Percentiles rank a stretch among this genome's conserved stretches.
phyloP scores from a whole-genome alignment of 805 yeast species.

The Monosporozyma servazzii region DNA sequence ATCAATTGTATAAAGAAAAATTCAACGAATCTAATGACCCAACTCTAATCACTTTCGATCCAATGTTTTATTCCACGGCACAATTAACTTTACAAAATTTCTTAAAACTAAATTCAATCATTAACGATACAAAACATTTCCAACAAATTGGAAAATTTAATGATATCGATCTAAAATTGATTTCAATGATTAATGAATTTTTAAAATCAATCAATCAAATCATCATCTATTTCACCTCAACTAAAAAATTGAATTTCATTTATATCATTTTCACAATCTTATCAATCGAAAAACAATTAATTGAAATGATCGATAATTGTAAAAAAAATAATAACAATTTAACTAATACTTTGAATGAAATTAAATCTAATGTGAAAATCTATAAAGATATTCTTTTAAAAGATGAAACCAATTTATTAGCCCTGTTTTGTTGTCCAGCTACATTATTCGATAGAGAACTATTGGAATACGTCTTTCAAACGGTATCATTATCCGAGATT shows the following conservation, averaged over 20 bases:
- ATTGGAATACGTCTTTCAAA: slow-evolving; percentile 10
- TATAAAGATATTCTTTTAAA: slow-evolving; percentile 7
- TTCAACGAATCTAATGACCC: slow-evolving; percentile 1
- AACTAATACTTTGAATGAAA: slow-evolving; percentile 6
- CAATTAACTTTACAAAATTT: slow-evolving; percentile 6
- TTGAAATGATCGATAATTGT: slow-evolving; percentile 2
- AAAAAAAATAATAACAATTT: slow-evolving; percentile 1
- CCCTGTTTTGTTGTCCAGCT: slow-evolving; percentile 14
- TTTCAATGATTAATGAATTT: slow-evolving; percentile 2
- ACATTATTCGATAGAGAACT: slow-evolving; percentile 14
- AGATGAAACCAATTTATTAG: slow-evolving; percentile 11
- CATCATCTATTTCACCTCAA: slow-evolving; percentile 8
- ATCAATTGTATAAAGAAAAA: slow-evolving; percentile 3
- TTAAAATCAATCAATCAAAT: slow-evolving; percentile 9
- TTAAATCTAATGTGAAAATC: slow-evolving; percentile 3
- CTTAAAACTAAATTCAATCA: slow-evolving; percentile 5
- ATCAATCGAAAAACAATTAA: slow-evolving; percentile 10
- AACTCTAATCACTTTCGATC: slow-evolving; percentile 6
- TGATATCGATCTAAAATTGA: slow-evolving; percentile 8
- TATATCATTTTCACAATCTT: slow-evolving; percentile 8
- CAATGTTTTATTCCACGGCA: slow-evolving; percentile 11
- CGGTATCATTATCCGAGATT: slow-evolving; percentile 13
- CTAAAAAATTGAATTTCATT: slow-evolving; percentile 7
- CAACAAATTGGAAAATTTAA: slow-evolving; percentile 5
- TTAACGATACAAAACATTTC: slow-evolving; percentile 2